Evolutionary conservation across 352 stramenopile genomes (phyloP), one percentile per base, ranked within the genome.

Genomic region (Phytophthora pisi): DNA sequence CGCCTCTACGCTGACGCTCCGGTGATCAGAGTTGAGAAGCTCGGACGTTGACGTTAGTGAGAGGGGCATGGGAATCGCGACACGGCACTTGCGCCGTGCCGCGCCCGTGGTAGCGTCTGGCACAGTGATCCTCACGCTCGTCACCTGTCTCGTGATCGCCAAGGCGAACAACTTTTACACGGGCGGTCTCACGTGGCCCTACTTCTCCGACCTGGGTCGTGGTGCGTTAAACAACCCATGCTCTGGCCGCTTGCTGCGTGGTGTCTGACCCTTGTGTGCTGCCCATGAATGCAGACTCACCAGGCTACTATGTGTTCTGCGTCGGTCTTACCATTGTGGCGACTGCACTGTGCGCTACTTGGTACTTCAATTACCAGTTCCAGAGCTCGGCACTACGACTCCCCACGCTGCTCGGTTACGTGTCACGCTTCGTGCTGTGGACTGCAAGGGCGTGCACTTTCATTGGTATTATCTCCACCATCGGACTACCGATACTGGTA

Each of bases 161-260:
- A 86, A 88, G 73, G 45, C 62, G 40, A 66, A 74, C 10, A 56
- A 83, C 62, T 58, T 87, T n/a, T 89, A 88, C 69, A 77, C 69
- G 0, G 78, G 82, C 42, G 78, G 78, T 0, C 77, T 91, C 60
- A 61, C 70, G 11, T 90, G 82, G 82, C 79, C 82, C 10, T 91
- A 84, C 69, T 88, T 91, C 69, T 91, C 82, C 42, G 82, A 89
- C 65, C 77, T 89, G 66, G 80, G 82, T 31, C 80, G 82, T 58
- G 75, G 75, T 82, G 6, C 13, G 53, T 55, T 13, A 38, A 46
- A 8, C 13, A 26, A 6, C 11, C 15, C 18, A 20, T 24, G 2
- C 23, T 42, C 16, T 54, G n/a, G 5, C 38, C n/a, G 30, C 36
- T 51, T 49, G 20, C 15, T 49, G 15, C 38, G 5, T 51, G 51